Base-by-base conservation (phyloP, 176 grass and related monocot species). In the Thalia dealbata region DNA sequence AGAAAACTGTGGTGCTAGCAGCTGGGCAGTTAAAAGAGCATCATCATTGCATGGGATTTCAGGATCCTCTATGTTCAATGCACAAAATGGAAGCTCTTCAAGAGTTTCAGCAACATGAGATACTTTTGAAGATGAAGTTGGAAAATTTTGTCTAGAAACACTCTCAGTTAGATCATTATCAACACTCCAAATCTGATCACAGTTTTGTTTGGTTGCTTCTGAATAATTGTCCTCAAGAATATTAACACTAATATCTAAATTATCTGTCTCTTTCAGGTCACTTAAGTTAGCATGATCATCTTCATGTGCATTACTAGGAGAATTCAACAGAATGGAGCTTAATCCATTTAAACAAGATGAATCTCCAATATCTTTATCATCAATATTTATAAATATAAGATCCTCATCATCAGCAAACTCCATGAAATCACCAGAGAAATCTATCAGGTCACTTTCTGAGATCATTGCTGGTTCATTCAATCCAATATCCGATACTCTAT, bases 11-110 rank as follows among this genome's bases (percentile, higher is more conserved):
- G 68, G 43, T 68, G n/a, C n/a, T n/a, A 78, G 74, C 38, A 38
- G 61, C 67, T 79, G 83, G 21, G 3, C 27, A 76, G 76, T 63
- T 61, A 78, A 45, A 82, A 61, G 23, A 74, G 79, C 11, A 74
- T 91, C 84, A 21, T 80, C 84, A 71, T 91, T 91, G 73, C 76
- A 86, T 67, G 88, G 88, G 63, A 91, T 87, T 61, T 91, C 88
- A 77, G 79, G 67, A 77, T 91, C 81, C 76, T 91, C 88, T 60
- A 76, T 79, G 24, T 84, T 91, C 76, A 91, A 52, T 22, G 18
- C 24, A 43, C 88, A 91, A 50, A 71, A 30, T 62, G 70, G 54
- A 62, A 50, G 25, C 23, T 46, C 21, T 64, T 82, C 76, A 23
- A 52, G 61, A 71, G 32, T 27, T 13, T 24, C 72, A 48, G 61